Base-by-base conservation (phyloP, 768 basidiomycete species). In the Agaricus subrufescens region DNA sequence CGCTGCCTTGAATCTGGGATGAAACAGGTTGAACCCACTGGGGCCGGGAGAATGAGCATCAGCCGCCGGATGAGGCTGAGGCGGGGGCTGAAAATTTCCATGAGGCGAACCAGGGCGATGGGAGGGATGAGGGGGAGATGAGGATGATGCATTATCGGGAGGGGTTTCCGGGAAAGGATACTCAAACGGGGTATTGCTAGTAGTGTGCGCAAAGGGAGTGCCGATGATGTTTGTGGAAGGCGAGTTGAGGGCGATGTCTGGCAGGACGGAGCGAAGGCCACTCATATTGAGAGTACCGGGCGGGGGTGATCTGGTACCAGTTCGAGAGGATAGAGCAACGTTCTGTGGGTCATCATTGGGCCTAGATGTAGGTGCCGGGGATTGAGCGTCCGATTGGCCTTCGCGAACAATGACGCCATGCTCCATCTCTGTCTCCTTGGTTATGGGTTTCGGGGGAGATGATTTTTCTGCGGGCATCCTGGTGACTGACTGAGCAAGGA, bases 161-260 rank as follows among this genome's bases (percentile, higher is more conserved):
- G 39, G 15, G 8, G 49, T 63, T 9, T 63, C 66, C 26, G 67
- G 69, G 60, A 68, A 70, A 0, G 69, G 69, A 44, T 71, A 71
- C 49, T 71, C 70, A 55, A 66, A 70, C 1, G 60, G 60, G 2
- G 61, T 63, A 26, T 58, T 60, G 25, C 52, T 61, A 9, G 59
- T 54, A 47, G 60, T 61, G 23, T 63, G 58, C 0, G 67, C 67
- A 50, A 65, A 70, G 0, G 69, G 69, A 0, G 69, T 70, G 42
- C 69, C 66, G 31, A 70, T 53, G 46, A 68, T 65, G 29, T 67
- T 66, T 27, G 67, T 64, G 3, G 65, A 63, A 11, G 69, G 61
- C 0, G 69, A 65, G 45, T 67, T 65, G 11, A 67, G 61, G 5
- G 58, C 54, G 44, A 69, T 59, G 39, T 69, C 64, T n/a, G 64